Base-by-base conservation (phyloP, 2,329 filamentous ascomycete species). In the Alternaria conjuncta region DNA sequence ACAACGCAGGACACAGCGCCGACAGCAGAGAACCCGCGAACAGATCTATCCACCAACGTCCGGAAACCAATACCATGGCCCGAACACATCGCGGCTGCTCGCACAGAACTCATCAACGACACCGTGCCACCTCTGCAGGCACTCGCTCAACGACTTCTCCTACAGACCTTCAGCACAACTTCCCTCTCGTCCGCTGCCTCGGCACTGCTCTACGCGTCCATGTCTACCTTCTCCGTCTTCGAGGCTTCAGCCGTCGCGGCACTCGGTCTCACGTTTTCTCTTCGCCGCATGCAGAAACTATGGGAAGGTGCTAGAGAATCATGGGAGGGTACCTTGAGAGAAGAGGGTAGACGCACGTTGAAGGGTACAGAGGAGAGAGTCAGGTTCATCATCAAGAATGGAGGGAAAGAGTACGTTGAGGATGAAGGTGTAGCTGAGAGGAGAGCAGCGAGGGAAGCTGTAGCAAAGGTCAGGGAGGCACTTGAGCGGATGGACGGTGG, bases 91-190 rank as follows among this genome's bases (percentile, higher is more conserved):
- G 84, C 90, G 13, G 85, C 87, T 25, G 89, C 90, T 8, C 88
- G 94, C n/a, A 82, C 85, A 26, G 70, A 79, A 13, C 80, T 85
- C 44, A 71, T 83, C 25, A 72, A 76, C 12, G 75, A 77, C 4
- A 75, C 79, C 2, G 76, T 85, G 0, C 83, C 84, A 0, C 72
- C 77, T 0, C 73, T 86, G 3, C 83, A 85, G 63, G 77, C 80
- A 1, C 78, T 82, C 41, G 83, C 82, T 6, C 84, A 85, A 70
- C 74, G 73, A 3, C 75, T 83, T 2, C 89, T 97, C 5, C 77
- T 96, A 5, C 89, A 94, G 73, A 92, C 92, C 0, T 81, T 93
- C 0, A 90, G 89, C 56, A 93, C 92, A 0, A 91, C 92, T 0
- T 88, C 88, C 5, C 81, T 78, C 63, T 82, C 74, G 55, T 83